Conservation (phyloP, 495 filamentous ascomycete genomes). For the Penicillium angulare region DNA sequence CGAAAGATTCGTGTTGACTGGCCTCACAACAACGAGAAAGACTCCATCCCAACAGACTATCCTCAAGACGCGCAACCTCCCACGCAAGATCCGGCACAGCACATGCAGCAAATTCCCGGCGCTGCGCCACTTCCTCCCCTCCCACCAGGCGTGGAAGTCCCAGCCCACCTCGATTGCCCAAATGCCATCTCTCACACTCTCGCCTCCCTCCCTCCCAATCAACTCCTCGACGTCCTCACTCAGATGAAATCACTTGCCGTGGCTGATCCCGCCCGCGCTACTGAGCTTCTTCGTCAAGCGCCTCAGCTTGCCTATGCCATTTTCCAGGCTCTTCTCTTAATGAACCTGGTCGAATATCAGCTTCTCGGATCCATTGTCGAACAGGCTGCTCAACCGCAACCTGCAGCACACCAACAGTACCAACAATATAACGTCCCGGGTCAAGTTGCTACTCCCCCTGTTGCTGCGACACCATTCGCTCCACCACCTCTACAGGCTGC, state of each 20-base stretch:
- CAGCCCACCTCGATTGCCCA: slow-evolving; percentile 74
- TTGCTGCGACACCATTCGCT: slow-evolving; percentile 56
- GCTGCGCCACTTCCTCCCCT: slow-evolving; percentile 66
- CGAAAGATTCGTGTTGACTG: slow-evolving; percentile 93
- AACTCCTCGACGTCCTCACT: slow-evolving; percentile 88
- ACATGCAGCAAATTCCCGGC: slow-evolving; percentile 25
- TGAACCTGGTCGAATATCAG: slow-evolving; percentile 81
- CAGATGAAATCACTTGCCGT: slow-evolving; percentile 91
- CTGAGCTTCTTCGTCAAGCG: slow-evolving; percentile 81
- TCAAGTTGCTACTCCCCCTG: slow-evolving; percentile 56
- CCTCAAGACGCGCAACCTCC: slow-evolving; percentile 32
- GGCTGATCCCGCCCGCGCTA: slow-evolving; percentile 77
- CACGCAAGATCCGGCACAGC: slow-evolving; percentile 20
- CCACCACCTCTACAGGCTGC: slow-evolving; percentile 43
- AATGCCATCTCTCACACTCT: slow-evolving; percentile 92
- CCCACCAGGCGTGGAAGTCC: slow-evolving; percentile 79
- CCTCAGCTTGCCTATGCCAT: slow-evolving; percentile 94
- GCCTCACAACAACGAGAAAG: slow-evolving; percentile 82
- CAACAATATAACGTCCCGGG: slow-evolving; percentile 37
- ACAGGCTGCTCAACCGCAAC: slow-evolving; percentile 44
- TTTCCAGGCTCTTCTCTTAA: slow-evolving; percentile 90
- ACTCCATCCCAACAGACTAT: slow-evolving; percentile 60
- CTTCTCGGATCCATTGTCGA: slow-evolving; percentile 58
- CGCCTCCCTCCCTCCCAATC: slow-evolving; percentile 76
- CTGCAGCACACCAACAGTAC: slow-evolving; percentile 34